Base-by-base conservation (phyloP, 495 filamentous ascomycete species). In the Oleoguttula mirabilis region DNA sequence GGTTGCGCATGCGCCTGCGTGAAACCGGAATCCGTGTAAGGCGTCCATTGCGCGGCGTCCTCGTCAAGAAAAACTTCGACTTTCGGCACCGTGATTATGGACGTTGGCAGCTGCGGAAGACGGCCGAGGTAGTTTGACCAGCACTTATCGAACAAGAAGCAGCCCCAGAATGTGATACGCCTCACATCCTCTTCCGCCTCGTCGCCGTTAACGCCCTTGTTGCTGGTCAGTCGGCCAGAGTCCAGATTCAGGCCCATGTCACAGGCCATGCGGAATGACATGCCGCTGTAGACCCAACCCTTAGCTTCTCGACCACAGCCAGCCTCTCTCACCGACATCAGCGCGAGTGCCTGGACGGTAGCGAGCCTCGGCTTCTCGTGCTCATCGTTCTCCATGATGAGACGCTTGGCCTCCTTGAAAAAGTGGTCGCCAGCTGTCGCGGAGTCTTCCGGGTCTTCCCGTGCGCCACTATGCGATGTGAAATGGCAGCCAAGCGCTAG, bases 121-220 rank as follows among this genome's bases (percentile, higher is more conserved):
- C 90, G 80, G 32, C 90, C 90, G 21, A 96, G 77, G 50, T 98
- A 98, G 60, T 95, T 96, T 20, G 86, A 94, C 92, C 92, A 96
- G 63, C 84, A 92, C 75, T 95, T 95, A 65, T 98, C 90, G 56
- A 98, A 93, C 19, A 94, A 65, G 62, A 90, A 96, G 57, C 87
- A 95, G n/a, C 90, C 90, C 90, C 90, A 98, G 52, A 95, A 94
- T 0, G 90, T 96, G 23, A 96, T 79, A 23, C 84, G 69, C 31
- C 90, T 69, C 7, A 84, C 87, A 65, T 98, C 90, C 28, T 85
- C 69, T 57, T 95, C 92, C 35, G 82, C 72, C 36, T 94, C 88
- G 36, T 73, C 77, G 17, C 88, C 70, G 24, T 67, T 72, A 24
- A 69, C 61, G 27, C 70, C 70, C 22, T 74, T 68, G 40, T 61